A percentile compares a stretch with the other conserved stretches of the same genome.
phyloP scores from a whole-genome alignment of 192 early-diverging fungal genomes.

The Entomortierella beljakovae region DNA sequence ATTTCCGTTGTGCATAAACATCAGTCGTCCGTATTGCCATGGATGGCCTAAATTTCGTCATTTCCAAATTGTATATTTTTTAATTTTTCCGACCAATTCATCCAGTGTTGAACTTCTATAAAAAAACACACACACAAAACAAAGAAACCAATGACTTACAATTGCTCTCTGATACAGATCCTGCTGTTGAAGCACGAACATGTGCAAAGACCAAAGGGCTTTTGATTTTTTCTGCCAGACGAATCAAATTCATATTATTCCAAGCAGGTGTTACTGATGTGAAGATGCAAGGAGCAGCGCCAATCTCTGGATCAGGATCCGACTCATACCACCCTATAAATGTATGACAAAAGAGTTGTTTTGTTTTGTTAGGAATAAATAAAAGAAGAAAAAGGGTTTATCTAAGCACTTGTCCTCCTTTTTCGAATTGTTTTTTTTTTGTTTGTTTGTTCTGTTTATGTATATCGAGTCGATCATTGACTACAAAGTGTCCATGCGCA shows the following conservation, averaged over 20 bases:
- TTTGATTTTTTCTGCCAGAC: slow-evolving; percentile 82
- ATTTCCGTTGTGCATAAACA: slow-evolving; percentile 89
- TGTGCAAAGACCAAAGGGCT: slow-evolving; percentile 82
- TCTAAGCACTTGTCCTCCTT: too few relatives aligned
- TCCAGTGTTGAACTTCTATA: too few relatives aligned
- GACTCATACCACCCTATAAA: slow-evolving; percentile 73
- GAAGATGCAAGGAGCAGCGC: slow-evolving; percentile 76
- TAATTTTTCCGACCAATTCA: neutral
- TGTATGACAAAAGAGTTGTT: too few relatives aligned
- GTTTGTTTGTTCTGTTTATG: too few relatives aligned
- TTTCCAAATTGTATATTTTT: neutral
- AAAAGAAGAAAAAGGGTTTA: too few relatives aligned
- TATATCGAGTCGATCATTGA: too few relatives aligned
- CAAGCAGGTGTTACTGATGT: slow-evolving; percentile 85
- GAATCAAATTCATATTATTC: slow-evolving; percentile 81
- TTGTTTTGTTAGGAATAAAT: too few relatives aligned
- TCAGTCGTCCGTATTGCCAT: slow-evolving; percentile 76
- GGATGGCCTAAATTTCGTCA: slow-evolving; percentile 57
- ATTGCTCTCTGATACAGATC: slow-evolving; percentile 80
- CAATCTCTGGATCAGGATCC: slow-evolving; percentile 57
- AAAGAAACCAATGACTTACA: slow-evolving; percentile 55
- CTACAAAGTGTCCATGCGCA: too few relatives aligned
- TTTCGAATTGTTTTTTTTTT: too few relatives aligned
- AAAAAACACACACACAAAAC: too few relatives aligned
- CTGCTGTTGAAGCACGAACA: slow-evolving; percentile 81